These are phyloP conservation scores for Bothriochloa decipiens DNA, from an alignment of 176 grass and related monocot species.

Conservation along the genomic window DNA sequence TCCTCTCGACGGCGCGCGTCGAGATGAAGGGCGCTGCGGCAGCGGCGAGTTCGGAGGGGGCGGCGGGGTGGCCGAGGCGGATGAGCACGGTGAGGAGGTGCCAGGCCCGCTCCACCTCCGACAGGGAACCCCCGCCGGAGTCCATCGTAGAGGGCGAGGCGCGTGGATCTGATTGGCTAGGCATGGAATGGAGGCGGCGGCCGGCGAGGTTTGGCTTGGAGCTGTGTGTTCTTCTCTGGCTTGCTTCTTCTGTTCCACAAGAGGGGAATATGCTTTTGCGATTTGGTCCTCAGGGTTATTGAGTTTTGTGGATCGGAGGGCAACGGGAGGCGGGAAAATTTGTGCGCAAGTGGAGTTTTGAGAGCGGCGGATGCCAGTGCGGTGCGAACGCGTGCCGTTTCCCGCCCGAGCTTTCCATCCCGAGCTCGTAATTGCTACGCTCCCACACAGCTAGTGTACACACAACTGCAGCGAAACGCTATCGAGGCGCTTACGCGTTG, in stretches of 20 bases:
- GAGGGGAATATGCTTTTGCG: constrained; percentile 2
- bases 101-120: constrained; percentile 72
- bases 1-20: constrained; percentile 35
- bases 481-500: no score
- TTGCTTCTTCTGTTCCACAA: not conserved
- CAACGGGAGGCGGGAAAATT: constrained; percentile 60
- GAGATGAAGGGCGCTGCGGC: not conserved
- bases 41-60: constrained; percentile 42
- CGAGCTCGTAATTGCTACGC: no score
- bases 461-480: no score
- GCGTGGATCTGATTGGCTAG: constrained; percentile 36
- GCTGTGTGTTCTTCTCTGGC: constrained; percentile 14
- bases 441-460: no score
- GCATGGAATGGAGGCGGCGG: not conserved
- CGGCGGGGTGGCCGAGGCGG: constrained; percentile 62
- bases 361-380: constrained; percentile 3
- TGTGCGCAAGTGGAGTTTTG: not conserved
- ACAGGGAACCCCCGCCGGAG: not conserved
- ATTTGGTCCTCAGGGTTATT: constrained; percentile 14
- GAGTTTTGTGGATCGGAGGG: not conserved
- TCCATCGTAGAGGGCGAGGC: constrained; percentile 40
- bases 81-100: constrained; percentile 76
- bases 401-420: constrained; percentile 46
- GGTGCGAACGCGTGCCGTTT: constrained; percentile 48
- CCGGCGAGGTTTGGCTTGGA: constrained; percentile 31